These are phyloP conservation scores for Serpula lacrymans DNA, from an alignment of 768 basidiomycete species.

Conservation along the genomic window DNA sequence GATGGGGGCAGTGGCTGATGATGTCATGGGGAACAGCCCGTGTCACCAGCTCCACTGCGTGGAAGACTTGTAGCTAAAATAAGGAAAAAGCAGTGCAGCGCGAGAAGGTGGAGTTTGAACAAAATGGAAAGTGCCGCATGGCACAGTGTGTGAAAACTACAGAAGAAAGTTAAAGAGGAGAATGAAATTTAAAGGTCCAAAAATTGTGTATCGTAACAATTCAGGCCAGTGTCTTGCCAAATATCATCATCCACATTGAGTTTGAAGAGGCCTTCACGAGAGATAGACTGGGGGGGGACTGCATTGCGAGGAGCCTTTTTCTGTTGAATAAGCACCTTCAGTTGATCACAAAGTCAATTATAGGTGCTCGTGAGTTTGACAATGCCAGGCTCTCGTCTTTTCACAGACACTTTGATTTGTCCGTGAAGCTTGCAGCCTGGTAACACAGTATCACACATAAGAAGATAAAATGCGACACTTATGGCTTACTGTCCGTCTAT, in stretches of 20 bases:
- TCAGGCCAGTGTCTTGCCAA: constrained; percentile 32
- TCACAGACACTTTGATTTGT: constrained; percentile 23
- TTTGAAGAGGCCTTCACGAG: constrained; percentile 18
- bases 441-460: too few relatives aligned
- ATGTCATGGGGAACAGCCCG: too few relatives aligned
- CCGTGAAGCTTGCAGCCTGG: constrained; percentile 22
- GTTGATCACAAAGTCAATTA: constrained; percentile 23
- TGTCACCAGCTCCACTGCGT: too few relatives aligned
- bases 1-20: too few relatives aligned
- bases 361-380: constrained; percentile 18
- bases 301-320: constrained; percentile 23
- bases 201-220: too few relatives aligned
- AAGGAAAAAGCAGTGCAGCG: too few relatives aligned
- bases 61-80: too few relatives aligned
- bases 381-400: constrained; percentile 25
- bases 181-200: too few relatives aligned
- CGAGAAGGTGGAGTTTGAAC: too few relatives aligned
- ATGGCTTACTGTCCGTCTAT: constrained; percentile 13
- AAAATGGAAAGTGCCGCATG: too few relatives aligned
- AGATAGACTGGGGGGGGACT: constrained; percentile 19
- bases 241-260: constrained; percentile 34
- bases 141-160: too few relatives aligned
- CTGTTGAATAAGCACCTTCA: constrained; percentile 15
- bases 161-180: too few relatives aligned
- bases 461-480: neutral